Evolutionary conservation across 2,329 filamentous ascomycete genomes (phyloP), one percentile per base, ranked within the genome.

Genomic region (Aureobasidium zeae): DNA sequence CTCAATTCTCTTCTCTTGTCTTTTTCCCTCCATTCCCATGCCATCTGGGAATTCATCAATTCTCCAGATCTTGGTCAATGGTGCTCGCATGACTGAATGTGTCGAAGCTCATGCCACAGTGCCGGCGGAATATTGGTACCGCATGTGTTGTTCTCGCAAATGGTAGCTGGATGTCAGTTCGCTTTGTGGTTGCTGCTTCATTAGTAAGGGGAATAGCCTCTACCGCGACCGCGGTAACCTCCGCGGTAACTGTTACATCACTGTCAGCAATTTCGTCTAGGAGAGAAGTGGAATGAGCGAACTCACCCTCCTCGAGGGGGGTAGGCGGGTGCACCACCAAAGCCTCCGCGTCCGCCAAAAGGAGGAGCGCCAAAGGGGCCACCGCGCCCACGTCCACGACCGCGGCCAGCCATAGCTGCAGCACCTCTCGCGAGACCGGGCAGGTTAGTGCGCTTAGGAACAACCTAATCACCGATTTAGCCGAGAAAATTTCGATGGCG

Each of bases 381-480:
- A 24, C 63, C 56, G 22, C 55, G 49, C 43, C 60, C 66, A 63
- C 52, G 64, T 41, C 69, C 68, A 33, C 70, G 67, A 32, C 76
- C 66, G 7, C 75, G 71, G 44, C 70, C 69, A 29, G 65, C 64
- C 20, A 74, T 72, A 25, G 79, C 79, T 39, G 85, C 73, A 20
- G 71, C 68, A 45, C 87, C 86, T 51, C 89, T 79, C 54, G 77
- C 83, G 86, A 98, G 89, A 48, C 91, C 91, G 1, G 91, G 91
- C 42, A 98, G 72, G 62, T 98, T 98, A 55, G 91, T 98, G 49
- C 91, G 83, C 72, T 98, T 98, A 24, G 91, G 89, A 16, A 81
- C 78, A 46, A 86, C 81, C 81, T 86, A 48, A 26, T 31, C 2
- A n/a, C n/a, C 6, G 0, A 6, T 30, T 30, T 6, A 7, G 69